Evolutionary conservation across 306 rosid genomes (phyloP).

Genomic region (Vicia sativa): DNA sequence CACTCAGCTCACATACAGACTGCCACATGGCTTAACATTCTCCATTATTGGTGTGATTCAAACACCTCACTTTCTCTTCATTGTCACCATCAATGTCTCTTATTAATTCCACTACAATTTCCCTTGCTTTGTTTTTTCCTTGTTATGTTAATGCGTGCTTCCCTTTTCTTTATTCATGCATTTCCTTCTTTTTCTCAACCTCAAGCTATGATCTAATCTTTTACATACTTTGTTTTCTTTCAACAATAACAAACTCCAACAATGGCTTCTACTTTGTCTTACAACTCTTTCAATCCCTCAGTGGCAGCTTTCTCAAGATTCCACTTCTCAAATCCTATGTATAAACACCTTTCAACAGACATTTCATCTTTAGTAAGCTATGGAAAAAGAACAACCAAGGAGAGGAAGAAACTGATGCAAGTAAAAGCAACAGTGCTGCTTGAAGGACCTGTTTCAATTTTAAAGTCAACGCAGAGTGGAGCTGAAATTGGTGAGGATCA

Average conservation of each 20-base stretch:
- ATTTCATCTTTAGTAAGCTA: conserved; percentile 39
- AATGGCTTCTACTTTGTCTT: conserved; percentile 61
- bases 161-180: conserved; percentile 24
- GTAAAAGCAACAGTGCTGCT: conserved; percentile 53
- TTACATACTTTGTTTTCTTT: conserved; percentile 10
- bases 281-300: conserved; percentile 58
- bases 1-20: conserved; percentile 29
- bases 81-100: background rate
- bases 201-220: conserved; percentile 7
- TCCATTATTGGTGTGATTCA: conserved; percentile 27
- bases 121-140: background rate
- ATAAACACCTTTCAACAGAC: conserved; percentile 46
- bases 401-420: conserved; percentile 41
- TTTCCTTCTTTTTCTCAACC: background rate
- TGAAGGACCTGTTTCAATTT: conserved; percentile 40
- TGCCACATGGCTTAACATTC: conserved; percentile 45
- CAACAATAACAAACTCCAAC: conserved; percentile 13
- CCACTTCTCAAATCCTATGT: conserved; percentile 45
- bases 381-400: conserved; percentile 43
- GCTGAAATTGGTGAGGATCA: conserved; percentile 32
- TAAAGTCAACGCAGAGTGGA: conserved; percentile 31
- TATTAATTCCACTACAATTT: conserved; percentile 8
- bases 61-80: background rate
- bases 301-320: conserved; percentile 53
- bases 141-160: conserved; percentile 14